Evolutionary conservation across 495 filamentous ascomycete genomes (phyloP).

Genomic region (Wilcoxina mikolae): DNA sequence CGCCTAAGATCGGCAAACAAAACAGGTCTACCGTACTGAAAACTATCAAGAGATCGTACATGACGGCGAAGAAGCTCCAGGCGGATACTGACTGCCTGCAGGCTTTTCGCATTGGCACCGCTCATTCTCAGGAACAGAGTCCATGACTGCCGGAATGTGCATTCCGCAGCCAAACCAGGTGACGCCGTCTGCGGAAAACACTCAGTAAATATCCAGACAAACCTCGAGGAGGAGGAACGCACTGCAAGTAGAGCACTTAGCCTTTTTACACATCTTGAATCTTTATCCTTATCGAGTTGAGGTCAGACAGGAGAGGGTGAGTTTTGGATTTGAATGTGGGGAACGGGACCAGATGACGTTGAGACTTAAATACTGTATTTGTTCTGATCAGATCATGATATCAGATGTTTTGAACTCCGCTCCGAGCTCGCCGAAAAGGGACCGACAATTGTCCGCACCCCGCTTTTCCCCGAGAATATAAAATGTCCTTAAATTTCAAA

Average conservation of each 20-base stretch:
- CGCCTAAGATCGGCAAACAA: no score
- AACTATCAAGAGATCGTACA: conserved; percentile 1
- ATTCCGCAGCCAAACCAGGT: conserved; percentile 60
- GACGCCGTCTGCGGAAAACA: conserved; percentile 38
- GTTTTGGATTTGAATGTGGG: no score
- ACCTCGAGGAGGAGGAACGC: conserved; percentile 3
- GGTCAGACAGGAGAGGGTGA: no score
- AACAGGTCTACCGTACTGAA: background rate
- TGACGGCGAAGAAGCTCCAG: background rate
- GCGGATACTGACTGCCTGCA: conserved; percentile 17
- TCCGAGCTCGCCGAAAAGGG: no score
- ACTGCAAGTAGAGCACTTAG: conserved; percentile 25
- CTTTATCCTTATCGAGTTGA: no score
- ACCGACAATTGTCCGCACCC: no score
- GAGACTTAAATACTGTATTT: no score
- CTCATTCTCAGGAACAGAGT: conserved; percentile 40
- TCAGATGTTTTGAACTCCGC: no score
- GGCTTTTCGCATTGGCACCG: conserved; percentile 39
- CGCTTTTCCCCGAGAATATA: no score
- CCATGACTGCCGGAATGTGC: conserved; percentile 55
- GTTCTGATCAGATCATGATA: no score
- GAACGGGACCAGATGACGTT: no score
- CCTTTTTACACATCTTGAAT: conserved; percentile 28
- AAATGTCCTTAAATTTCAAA: no score
- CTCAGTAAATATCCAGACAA: background rate